Percentiles rank a stretch among this genome's conserved stretches.
These are phyloP conservation scores for Ehretia macrophylla DNA, from an alignment of 257 asterid genomes.

Conservation along the genomic window DNA sequence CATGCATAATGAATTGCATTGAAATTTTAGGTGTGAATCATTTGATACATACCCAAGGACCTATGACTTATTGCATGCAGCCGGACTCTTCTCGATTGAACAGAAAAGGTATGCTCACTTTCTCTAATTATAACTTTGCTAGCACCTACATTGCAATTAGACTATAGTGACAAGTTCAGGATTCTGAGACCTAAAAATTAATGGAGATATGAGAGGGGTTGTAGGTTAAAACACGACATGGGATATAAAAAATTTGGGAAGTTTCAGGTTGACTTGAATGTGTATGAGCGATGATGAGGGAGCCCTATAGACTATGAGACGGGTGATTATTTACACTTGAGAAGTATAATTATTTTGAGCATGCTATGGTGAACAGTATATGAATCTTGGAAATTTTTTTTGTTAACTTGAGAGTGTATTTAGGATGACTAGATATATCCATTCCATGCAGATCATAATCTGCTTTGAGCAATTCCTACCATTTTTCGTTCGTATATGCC, in stretches of 20 bases:
- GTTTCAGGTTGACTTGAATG: too few relatives aligned
- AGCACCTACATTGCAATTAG: neutral
- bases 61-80: constrained; percentile 77
- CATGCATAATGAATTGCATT: neutral
- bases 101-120: constrained; percentile 39
- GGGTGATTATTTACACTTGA: too few relatives aligned
- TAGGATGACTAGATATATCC: neutral
- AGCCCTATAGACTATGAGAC: too few relatives aligned
- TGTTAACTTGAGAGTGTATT: neutral
- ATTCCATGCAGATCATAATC: neutral
- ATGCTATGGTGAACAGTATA: neutral
- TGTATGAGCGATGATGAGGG: too few relatives aligned
- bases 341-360: too few relatives aligned
- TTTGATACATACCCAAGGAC: constrained; percentile 74
- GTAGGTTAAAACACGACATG: too few relatives aligned
- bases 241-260: too few relatives aligned
- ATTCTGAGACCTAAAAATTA: neutral
- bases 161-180: too few relatives aligned
- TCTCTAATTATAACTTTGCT: constrained; percentile 6
- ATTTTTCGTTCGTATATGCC: neutral
- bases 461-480: neutral
- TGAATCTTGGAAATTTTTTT: neutral
- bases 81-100: constrained; percentile 64
- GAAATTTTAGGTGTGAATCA: constrained; percentile 62
- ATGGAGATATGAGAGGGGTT: neutral